These are phyloP conservation scores for Terfezia boudieri DNA, from an alignment of 495 filamentous ascomycete genomes.

Conservation along the genomic window DNA sequence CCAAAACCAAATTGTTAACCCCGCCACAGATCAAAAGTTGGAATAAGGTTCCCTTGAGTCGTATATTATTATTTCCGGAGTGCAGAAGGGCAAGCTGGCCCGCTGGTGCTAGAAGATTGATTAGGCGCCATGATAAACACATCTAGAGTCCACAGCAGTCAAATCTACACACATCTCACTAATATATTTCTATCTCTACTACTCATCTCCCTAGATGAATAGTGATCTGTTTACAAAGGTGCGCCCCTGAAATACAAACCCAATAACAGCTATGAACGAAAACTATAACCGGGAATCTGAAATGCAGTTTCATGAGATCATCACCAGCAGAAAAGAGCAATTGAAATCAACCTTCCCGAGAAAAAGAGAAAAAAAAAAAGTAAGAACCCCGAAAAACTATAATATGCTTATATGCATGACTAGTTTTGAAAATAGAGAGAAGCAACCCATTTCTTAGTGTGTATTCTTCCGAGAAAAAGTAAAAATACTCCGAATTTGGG, in stretches of 20 bases:
- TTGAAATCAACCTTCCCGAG: not conserved
- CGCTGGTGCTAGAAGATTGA: too few relatives aligned
- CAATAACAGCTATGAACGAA: not conserved
- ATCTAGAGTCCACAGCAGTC: too few relatives aligned
- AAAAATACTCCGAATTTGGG: too few relatives aligned
- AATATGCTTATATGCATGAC: not conserved
- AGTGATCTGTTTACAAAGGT: not conserved
- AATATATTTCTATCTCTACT: not conserved
- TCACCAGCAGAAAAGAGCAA: not conserved
- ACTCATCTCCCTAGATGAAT: not conserved
- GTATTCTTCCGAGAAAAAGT: not conserved
- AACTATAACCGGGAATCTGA: too few relatives aligned
- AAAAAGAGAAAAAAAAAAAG: not conserved
- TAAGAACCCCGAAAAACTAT: not conserved
- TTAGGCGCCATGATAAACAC: too few relatives aligned
- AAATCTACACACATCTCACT: not conserved
- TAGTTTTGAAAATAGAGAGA: not conserved
- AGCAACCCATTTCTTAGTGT: not conserved
- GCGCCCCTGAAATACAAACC: not conserved
- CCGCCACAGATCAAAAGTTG: too few relatives aligned
- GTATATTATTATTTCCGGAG: too few relatives aligned
- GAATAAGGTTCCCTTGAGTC: too few relatives aligned
- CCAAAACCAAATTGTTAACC: too few relatives aligned
- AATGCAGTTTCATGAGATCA: not conserved
- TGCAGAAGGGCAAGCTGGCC: too few relatives aligned